Percentiles rank a stretch among this genome's conserved stretches.
Evolutionary conservation across 1,284 basidiomycete genomes (phyloP).

Genomic region (Tilletiopsis washingtonensis): DNA sequence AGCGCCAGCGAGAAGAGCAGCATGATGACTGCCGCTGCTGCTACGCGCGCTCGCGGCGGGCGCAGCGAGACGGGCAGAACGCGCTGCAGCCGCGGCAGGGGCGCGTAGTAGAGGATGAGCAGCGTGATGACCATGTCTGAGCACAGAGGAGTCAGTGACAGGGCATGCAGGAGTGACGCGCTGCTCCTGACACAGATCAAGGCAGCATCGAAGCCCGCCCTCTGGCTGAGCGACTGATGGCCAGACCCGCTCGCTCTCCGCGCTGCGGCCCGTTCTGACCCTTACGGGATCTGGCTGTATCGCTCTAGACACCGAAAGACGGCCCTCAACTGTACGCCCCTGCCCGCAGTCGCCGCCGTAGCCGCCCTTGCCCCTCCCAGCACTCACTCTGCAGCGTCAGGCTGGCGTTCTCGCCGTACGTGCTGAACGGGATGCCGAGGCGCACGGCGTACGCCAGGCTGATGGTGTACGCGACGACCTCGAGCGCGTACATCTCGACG

Average conservation of each 20-base stretch:
- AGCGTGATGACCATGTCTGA: slow-evolving; percentile 45
- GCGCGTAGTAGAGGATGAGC: slow-evolving; percentile 36
- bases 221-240: too few relatives aligned
- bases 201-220: too few relatives aligned
- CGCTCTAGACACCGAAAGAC: too few relatives aligned
- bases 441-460: slow-evolving; percentile 71
- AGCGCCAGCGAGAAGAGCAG: slow-evolving; percentile 63
- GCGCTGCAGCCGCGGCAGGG: slow-evolving; percentile 12
- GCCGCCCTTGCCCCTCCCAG: neutral
- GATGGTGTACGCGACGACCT: slow-evolving; percentile 78
- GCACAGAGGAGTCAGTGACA: too few relatives aligned
- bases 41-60: too few relatives aligned
- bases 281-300: neutral
- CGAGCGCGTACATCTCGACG: slow-evolving; percentile 52
- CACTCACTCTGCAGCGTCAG: slow-evolving; percentile 40
- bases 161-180: too few relatives aligned
- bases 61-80: too few relatives aligned
- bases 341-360: too few relatives aligned
- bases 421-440: slow-evolving; percentile 80
- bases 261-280: too few relatives aligned
- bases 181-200: too few relatives aligned
- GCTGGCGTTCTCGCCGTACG: slow-evolving; percentile 61
- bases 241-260: too few relatives aligned
- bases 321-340: too few relatives aligned
- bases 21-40: slow-evolving; percentile 74